These are phyloP conservation scores for Pyrus hybrid DNA, from an alignment of 331 rosid genomes.

Conservation along the genomic window DNA sequence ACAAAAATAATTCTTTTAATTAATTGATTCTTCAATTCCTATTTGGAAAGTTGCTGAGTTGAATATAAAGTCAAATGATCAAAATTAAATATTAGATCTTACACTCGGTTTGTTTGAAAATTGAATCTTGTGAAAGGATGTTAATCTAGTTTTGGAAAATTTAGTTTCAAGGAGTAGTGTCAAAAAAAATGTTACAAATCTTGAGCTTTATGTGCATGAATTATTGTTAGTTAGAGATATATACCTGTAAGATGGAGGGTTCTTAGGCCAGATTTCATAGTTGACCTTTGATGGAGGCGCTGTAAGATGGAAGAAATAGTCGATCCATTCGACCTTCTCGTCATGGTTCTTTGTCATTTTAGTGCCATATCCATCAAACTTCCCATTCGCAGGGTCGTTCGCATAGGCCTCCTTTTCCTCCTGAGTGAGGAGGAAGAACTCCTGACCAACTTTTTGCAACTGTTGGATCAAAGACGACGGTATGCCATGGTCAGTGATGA, in stretches of 20 bases:
- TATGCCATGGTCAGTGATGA: conserved; percentile 44
- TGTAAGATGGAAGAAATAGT: conserved; percentile 51
- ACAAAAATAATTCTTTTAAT: too few relatives aligned
- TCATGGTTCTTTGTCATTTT: conserved; percentile 51
- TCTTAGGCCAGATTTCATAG: conserved; percentile 37
- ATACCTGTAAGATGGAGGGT: conserved; percentile 45
- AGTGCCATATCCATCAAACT: conserved; percentile 63
- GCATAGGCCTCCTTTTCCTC: conserved; percentile 48
- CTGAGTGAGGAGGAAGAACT: conserved; percentile 43
- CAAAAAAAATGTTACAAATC: too few relatives aligned
- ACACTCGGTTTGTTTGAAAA: too few relatives aligned
- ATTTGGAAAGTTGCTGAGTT: too few relatives aligned
- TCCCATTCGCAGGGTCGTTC: conserved; percentile 45
- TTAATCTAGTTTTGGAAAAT: too few relatives aligned
- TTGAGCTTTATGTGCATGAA: too few relatives aligned
- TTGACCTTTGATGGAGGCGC: conserved; percentile 45
- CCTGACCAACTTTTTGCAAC: conserved; percentile 38
- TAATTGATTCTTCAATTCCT: too few relatives aligned
- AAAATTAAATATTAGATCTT: too few relatives aligned
- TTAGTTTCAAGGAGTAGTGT: too few relatives aligned
- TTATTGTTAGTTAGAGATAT: not conserved
- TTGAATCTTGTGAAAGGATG: too few relatives aligned
- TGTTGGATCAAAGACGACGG: conserved; percentile 26
- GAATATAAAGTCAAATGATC: too few relatives aligned
- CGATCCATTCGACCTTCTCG: conserved; percentile 60